A percentile compares a stretch with the other conserved stretches of the same genome.
These are phyloP conservation scores for Tuctoria greenei DNA, from an alignment of 176 grass and related monocot species.

Conservation along the genomic window DNA sequence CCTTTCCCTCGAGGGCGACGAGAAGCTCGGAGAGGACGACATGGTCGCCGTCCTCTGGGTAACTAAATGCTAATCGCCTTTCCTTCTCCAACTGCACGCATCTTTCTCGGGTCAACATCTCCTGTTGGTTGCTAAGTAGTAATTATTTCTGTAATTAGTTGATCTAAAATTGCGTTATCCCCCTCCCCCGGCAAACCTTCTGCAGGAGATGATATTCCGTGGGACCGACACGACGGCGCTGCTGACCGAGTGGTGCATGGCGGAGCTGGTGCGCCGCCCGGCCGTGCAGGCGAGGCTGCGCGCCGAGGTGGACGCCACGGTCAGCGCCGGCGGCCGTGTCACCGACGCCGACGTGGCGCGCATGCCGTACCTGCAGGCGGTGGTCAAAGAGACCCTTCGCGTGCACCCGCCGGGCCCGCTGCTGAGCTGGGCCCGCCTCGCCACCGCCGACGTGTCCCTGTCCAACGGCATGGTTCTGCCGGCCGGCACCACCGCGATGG, in stretches of 20 bases:
- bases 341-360: slow-evolving; percentile 56
- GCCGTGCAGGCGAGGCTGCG: slow-evolving; percentile 54
- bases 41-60: slow-evolving; percentile 88
- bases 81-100: neutral
- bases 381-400: slow-evolving; percentile 44
- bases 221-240: slow-evolving; percentile 82
- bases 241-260: slow-evolving; percentile 80
- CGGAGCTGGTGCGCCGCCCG: slow-evolving; percentile 62
- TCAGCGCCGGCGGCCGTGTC: neutral
- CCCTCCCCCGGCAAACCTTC: neutral
- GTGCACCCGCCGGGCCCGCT: slow-evolving; percentile 75
- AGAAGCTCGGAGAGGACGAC: slow-evolving; percentile 62
- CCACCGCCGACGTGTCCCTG: slow-evolving; percentile 60
- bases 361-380: slow-evolving; percentile 72
- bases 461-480: slow-evolving; percentile 79
- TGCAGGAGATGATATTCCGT: slow-evolving; percentile 90
- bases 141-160: neutral
- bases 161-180: neutral
- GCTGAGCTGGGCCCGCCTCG: slow-evolving; percentile 81
- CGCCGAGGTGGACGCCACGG: slow-evolving; percentile 44
- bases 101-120: neutral
- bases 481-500: slow-evolving; percentile 70
- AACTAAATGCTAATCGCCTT: neutral
- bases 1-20: slow-evolving; percentile 63
- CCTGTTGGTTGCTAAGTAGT: neutral